Percentiles rank a stretch among this genome's conserved stretches.
Conservation (phyloP, 164 flowering plant genomes). For the Tinospora cordifolia region DNA sequence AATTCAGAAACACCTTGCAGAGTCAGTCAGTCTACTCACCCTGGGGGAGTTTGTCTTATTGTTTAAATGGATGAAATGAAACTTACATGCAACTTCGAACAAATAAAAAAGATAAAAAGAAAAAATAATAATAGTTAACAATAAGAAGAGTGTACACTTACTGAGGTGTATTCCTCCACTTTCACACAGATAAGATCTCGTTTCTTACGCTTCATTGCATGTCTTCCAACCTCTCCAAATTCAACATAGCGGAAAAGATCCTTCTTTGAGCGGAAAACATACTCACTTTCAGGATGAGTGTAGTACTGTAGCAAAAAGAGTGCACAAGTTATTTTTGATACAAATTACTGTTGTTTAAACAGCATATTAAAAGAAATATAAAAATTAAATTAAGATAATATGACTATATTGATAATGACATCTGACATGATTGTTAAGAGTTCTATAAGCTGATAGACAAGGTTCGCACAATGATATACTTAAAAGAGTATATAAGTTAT, state of each 20-base stretch:
- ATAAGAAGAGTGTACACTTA: slow-evolving; percentile 23
- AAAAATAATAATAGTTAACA: neutral
- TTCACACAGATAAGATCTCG: slow-evolving; percentile 12
- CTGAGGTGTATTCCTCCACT: slow-evolving; percentile 21
- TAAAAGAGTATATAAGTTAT: too few species aligned
- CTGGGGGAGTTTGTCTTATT: neutral
- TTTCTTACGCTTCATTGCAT: slow-evolving; percentile 26
- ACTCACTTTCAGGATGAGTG: slow-evolving; percentile 57
- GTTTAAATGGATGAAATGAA: neutral
- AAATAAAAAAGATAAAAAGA: neutral
- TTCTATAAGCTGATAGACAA: too few species aligned
- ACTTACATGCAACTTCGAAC: neutral
- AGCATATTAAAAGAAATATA: neutral
- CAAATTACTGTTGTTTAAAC: neutral
- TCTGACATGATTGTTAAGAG: too few species aligned
- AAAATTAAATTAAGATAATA: neutral
- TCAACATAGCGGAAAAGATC: slow-evolving; percentile 48
- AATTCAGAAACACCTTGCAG: too few species aligned
- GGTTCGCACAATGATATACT: too few species aligned
- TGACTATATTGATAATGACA: too few species aligned
- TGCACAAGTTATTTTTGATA: neutral
- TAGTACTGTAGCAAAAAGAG: slow-evolving; percentile 43
- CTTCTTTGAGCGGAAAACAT: slow-evolving; percentile 50
- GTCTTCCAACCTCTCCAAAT: slow-evolving; percentile 31
- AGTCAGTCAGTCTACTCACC: too few species aligned